A percentile compares a stretch with the other conserved stretches of the same genome.
These are phyloP conservation scores for Cudoniella acicularis DNA, from an alignment of 495 filamentous ascomycete species.

Conservation along the genomic window DNA sequence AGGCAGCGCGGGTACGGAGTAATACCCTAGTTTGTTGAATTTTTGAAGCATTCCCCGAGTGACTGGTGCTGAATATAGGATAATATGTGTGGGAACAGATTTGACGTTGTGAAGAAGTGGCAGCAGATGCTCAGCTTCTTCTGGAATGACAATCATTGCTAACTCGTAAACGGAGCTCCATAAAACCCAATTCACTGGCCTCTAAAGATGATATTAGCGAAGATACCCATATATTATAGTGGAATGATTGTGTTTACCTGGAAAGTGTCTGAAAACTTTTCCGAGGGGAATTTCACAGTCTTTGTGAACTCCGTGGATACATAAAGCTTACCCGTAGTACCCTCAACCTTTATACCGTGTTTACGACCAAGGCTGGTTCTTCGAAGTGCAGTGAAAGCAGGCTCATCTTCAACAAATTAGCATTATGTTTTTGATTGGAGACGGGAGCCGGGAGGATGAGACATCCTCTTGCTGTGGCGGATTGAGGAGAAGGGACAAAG, in stretches of 20 bases:
- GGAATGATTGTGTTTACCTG: no score
- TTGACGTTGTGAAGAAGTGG: conserved; percentile 24
- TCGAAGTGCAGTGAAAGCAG: conserved; percentile 29
- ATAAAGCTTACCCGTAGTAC: conserved; percentile 25
- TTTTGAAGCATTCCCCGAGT: conserved; percentile 48
- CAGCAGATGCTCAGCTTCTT: conserved; percentile 42
- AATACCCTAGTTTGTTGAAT: conserved; percentile 47
- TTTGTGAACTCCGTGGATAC: conserved; percentile 36
- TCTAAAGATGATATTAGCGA: conserved; percentile 21
- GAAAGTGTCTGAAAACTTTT: conserved; percentile 28
- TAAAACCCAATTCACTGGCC: conserved; percentile 46
- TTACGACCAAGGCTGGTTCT: conserved; percentile 32
- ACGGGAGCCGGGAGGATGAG: no score
- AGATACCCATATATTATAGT: background rate
- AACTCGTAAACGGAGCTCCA: conserved; percentile 28
- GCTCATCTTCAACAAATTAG: no score
- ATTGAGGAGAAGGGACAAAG: no score
- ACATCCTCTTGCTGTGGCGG: no score
- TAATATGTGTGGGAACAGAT: conserved; percentile 30
- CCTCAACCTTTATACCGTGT: conserved; percentile 20
- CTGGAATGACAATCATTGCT: conserved; percentile 38
- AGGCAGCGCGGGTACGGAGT: conserved; percentile 41
- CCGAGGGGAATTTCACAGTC: conserved; percentile 26
- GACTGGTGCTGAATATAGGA: conserved; percentile 48
- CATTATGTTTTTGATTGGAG: no score